Evolutionary conservation across 257 asterid genomes (phyloP).

Genomic region (Prunella vulgaris): DNA sequence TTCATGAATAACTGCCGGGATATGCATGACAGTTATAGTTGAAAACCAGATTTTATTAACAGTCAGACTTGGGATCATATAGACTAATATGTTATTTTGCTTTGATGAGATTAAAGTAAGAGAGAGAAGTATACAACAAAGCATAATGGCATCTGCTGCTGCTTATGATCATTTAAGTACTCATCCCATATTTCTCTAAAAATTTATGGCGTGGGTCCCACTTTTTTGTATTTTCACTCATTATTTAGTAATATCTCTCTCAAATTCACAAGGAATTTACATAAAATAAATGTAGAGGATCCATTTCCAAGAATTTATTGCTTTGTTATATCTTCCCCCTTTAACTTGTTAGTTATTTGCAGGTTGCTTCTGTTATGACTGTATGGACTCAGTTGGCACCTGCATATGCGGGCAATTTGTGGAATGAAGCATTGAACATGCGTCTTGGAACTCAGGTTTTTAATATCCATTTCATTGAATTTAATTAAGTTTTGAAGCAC

Average conservation of each 20-base stretch:
- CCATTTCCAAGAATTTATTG: neutral
- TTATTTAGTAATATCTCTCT: no score
- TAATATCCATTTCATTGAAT: neutral
- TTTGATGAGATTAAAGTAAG: neutral
- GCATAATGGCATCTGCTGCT: constrained; percentile 2
- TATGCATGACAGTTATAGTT: neutral
- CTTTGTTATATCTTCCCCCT: neutral
- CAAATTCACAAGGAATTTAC: no score
- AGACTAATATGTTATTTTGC: neutral
- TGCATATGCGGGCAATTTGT: constrained; percentile 76
- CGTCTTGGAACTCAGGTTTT: constrained; percentile 87
- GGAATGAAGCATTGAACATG: constrained; percentile 93
- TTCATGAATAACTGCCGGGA: neutral
- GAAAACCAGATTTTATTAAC: neutral
- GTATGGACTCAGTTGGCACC: constrained; percentile 79
- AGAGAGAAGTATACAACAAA: neutral
- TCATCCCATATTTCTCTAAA: neutral
- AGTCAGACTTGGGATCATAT: neutral
- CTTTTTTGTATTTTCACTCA: no score
- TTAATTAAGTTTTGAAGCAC: neutral
- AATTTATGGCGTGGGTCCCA: neutral
- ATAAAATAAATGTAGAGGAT: no score
- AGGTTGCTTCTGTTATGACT: constrained; percentile 94
- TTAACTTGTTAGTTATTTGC: constrained; percentile 24
- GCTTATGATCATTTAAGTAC: neutral